Evolutionary conservation across 2,329 filamentous ascomycete genomes (phyloP).

Genomic region (Epichloe festucae): DNA sequence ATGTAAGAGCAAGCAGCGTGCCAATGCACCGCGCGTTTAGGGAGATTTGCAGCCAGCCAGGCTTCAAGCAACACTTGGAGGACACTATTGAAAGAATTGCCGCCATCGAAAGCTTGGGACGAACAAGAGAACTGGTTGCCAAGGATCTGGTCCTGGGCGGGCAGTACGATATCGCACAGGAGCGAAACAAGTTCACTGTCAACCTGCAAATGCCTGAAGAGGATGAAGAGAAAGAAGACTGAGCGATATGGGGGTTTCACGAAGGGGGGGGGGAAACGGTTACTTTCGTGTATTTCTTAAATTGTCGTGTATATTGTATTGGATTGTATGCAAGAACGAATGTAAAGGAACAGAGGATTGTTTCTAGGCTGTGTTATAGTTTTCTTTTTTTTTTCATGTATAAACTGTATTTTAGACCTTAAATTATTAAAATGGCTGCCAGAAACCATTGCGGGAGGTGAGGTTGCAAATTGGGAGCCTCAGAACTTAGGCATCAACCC

Average conservation of each 20-base stretch:
- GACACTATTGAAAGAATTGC: conserved; percentile 71
- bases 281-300: background rate
- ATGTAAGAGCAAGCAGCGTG: conserved; percentile 84
- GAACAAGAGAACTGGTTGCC: conserved; percentile 88
- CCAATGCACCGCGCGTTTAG: conserved; percentile 92
- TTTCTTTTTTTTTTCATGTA: too few species aligned
- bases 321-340: background rate
- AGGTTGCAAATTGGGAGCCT: conserved; percentile 6
- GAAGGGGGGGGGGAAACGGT: background rate
- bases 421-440: background rate
- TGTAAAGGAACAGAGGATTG: too few species aligned
- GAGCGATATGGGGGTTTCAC: background rate
- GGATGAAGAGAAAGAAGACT: background rate
- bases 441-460: background rate
- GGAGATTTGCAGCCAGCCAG: conserved; percentile 62
- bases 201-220: conserved; percentile 31
- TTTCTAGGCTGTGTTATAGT: too few species aligned
- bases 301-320: background rate
- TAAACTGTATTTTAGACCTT: too few species aligned
- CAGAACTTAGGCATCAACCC: conserved; percentile 9
- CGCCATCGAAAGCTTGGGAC: conserved; percentile 86
- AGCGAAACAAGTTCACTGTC: conserved; percentile 27
- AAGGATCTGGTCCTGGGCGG: conserved; percentile 85
- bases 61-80: conserved; percentile 73
- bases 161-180: conserved; percentile 53